Conservation (phyloP, 1,139 yeast species). For the Hansenula lynferdii region DNA sequence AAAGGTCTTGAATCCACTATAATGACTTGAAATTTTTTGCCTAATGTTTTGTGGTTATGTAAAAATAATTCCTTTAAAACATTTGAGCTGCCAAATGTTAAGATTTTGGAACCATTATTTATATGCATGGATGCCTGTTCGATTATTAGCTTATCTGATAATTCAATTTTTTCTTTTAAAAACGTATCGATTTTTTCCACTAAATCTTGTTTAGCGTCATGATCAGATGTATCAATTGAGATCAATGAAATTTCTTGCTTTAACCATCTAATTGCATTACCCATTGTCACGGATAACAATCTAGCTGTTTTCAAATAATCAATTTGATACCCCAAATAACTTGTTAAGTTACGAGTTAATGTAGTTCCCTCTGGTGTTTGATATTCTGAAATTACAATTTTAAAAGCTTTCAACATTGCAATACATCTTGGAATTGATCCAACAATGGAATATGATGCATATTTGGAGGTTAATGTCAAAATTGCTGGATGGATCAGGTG, state of each 20-base stretch:
- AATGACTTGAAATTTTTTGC: constrained; percentile 71
- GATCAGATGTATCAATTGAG: constrained; percentile 67
- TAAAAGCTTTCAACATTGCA: constrained; percentile 84
- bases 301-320: constrained; percentile 90
- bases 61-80: constrained; percentile 76
- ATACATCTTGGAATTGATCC: constrained; percentile 87
- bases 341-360: constrained; percentile 81
- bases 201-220: constrained; percentile 65
- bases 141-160: constrained; percentile 80
- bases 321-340: constrained; percentile 89
- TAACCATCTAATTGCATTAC: constrained; percentile 95
- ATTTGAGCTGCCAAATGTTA: constrained; percentile 86
- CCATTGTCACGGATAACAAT: constrained; percentile 92
- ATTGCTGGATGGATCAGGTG: constrained; percentile 85
- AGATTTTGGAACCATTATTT: constrained; percentile 68
- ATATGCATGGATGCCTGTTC: constrained; percentile 79
- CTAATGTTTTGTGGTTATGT: constrained; percentile 58
- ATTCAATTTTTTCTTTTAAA: constrained; percentile 78
- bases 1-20: constrained; percentile 95
- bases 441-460: constrained; percentile 78
- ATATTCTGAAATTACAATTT: constrained; percentile 74
- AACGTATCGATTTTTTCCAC: constrained; percentile 71
- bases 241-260: constrained; percentile 87
- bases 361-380: constrained; percentile 83
- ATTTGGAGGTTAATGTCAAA: constrained; percentile 70